Percentiles rank a stretch among this genome's conserved stretches.
These are phyloP conservation scores for Eucalyptus albens DNA, from an alignment of 345 rosid genomes.

Conservation along the genomic window DNA sequence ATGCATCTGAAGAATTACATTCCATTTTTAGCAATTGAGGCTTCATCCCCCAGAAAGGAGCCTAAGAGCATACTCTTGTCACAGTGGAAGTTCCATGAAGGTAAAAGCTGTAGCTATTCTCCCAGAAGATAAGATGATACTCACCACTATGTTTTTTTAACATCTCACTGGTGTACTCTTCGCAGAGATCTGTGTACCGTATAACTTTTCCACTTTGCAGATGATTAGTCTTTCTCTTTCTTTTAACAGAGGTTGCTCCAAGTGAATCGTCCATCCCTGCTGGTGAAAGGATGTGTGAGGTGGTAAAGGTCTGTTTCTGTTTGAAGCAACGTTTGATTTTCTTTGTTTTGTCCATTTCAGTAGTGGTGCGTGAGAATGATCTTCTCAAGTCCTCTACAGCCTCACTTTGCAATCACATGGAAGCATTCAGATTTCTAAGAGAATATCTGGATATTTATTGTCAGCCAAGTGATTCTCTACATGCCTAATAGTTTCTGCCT, in stretches of 20 bases:
- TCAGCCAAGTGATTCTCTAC: not conserved
- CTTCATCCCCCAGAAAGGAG: slow-evolving; percentile 73
- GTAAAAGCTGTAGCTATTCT: slow-evolving; percentile 18
- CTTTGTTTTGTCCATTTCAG: not conserved
- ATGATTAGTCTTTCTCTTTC: not conserved
- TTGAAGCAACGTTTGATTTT: not conserved
- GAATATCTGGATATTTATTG: not conserved
- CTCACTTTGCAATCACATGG: not conserved
- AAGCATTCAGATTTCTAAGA: not conserved
- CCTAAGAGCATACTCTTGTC: slow-evolving; percentile 70
- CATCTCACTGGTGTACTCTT: not conserved
- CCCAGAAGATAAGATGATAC: not conserved
- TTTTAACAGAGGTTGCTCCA: slow-evolving; percentile 26
- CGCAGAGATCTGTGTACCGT: not conserved
- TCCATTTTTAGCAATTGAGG: slow-evolving; percentile 66
- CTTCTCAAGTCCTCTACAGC: not conserved
- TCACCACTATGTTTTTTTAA: not conserved
- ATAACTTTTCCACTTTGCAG: not conserved
- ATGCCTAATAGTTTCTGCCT: not conserved
- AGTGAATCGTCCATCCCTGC: slow-evolving; percentile 61
- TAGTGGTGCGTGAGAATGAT: not conserved
- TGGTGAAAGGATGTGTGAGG: slow-evolving; percentile 72
- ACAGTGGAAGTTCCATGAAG: slow-evolving; percentile 35
- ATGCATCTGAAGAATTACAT: not conserved
- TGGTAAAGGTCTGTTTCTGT: slow-evolving; percentile 66